Conservation (phyloP, 305 asterid species). For the Plantago coronopus region DNA sequence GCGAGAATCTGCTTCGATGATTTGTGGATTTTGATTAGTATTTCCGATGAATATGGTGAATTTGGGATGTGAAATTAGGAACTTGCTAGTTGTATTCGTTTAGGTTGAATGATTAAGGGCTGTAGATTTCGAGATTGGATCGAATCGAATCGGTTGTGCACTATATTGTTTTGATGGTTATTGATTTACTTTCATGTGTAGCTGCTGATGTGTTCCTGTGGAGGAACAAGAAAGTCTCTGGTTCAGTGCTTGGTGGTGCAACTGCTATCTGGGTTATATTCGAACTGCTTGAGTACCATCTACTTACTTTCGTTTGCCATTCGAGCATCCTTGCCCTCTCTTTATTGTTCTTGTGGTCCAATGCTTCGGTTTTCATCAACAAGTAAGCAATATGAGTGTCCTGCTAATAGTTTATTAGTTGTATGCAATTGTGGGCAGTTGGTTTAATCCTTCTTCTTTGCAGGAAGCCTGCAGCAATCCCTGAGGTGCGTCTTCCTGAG, state of each 20-base stretch:
- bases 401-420: not conserved
- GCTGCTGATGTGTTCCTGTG: conserved; percentile 93
- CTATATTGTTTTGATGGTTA: not conserved
- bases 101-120: too few relatives aligned
- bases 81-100: too few relatives aligned
- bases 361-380: conserved; percentile 59
- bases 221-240: conserved; percentile 89
- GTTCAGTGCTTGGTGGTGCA: conserved; percentile 60
- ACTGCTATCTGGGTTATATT: conserved; percentile 82
- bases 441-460: conserved; percentile 7
- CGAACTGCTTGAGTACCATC: conserved; percentile 73
- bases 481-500: conserved; percentile 65
- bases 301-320: conserved; percentile 76
- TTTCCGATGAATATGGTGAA: too few relatives aligned
- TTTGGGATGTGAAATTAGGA: too few relatives aligned
- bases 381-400: conserved; percentile 42
- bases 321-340: conserved; percentile 49
- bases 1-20: too few relatives aligned
- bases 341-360: conserved; percentile 74
- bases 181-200: conserved; percentile 20
- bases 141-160: too few relatives aligned
- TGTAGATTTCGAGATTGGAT: too few relatives aligned
- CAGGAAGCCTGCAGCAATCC: conserved; percentile 75
- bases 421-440: conserved; percentile 5
- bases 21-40: too few relatives aligned